These are phyloP conservation scores for Syzygium aromaticum DNA, from an alignment of 345 rosid species.

Conservation along the genomic window DNA sequence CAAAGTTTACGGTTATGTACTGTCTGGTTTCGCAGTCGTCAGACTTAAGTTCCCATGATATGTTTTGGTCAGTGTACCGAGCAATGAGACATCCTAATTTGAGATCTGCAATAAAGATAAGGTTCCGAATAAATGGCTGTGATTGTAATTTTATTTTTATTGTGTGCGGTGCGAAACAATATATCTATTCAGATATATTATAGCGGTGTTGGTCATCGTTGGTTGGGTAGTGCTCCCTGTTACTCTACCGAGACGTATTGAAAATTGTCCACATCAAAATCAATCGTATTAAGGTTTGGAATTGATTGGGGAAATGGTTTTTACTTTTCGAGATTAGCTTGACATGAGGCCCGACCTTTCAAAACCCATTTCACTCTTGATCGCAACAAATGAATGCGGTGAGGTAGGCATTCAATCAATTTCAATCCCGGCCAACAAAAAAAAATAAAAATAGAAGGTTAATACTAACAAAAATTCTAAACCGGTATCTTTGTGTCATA, in stretches of 20 bases:
- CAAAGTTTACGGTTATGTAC: not conserved
- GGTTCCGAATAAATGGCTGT: not conserved
- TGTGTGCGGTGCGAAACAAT: accelerated
- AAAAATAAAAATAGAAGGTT: not conserved
- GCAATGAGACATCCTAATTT: not conserved
- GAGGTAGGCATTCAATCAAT: too few relatives aligned
- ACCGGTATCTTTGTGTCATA: not conserved
- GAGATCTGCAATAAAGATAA: not conserved
- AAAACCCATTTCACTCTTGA: not conserved
- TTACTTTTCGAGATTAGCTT: not conserved
- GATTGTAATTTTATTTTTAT: not conserved
- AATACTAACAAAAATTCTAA: accelerated
- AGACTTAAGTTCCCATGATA: not conserved
- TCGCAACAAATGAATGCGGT: too few relatives aligned
- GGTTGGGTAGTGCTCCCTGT: not conserved
- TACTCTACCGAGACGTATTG: not conserved
- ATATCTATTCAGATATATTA: too few relatives aligned
- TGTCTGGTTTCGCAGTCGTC: not conserved
- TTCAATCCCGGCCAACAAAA: not conserved
- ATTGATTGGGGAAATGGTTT: not conserved
- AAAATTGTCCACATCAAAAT: not conserved
- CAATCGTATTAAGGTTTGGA: accelerated
- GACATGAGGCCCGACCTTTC: accelerated
- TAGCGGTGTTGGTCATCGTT: accelerated
- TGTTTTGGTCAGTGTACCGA: not conserved